Base-by-base conservation (phyloP, 164 flowering plant species). In the Liriodendron chinense region DNA sequence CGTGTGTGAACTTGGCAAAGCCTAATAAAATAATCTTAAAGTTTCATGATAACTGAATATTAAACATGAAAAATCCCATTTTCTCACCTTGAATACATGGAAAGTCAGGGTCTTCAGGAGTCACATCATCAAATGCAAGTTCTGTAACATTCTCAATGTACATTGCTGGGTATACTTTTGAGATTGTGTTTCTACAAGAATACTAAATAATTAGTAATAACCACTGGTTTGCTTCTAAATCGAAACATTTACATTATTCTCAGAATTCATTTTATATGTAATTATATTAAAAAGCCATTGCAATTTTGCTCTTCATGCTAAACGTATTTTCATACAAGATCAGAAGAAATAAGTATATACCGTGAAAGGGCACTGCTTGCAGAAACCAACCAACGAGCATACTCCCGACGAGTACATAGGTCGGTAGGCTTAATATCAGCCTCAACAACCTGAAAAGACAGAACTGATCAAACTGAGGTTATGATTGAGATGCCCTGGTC, bases 121-220 rank as follows among this genome's bases (percentile, higher is more conserved):
- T 86, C 75, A 96, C 85, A 81, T 94, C 99, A 84, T 96, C 98
- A 90, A 91, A 96, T 56, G 99, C 99, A 77, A 96, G 98, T 72
- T 94, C 99, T 28, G 96, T 87, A 28, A 91, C 85, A 84, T 92
- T 89, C 79, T 91, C 99, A 69, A 96, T 92, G 75, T 90, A 96
- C 99, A 96, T 96, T 62, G 99, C 99, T 50, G 99, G 99, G 85
- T 96, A 94, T 77, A 96, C 97, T 86, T 96, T 96, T 62, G 98
- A 92, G 65, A 83, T 76, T 59, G 92, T 78, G 71, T 80, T 92
- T 84, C 99, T 96, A 74, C 76, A 87, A 23, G 71, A 14, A 67
- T 26, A 34, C 47, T 2, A 69, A 69, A 47, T 20, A 69, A 47
- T 47, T 2, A 69, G 20, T 69, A 16, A 69, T 69, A 21, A 69